Percentiles rank a stretch among this genome's conserved stretches.
These are phyloP conservation scores for Camellia granthamiana DNA, from an alignment of 148 eudicot genomes.

Conservation along the genomic window DNA sequence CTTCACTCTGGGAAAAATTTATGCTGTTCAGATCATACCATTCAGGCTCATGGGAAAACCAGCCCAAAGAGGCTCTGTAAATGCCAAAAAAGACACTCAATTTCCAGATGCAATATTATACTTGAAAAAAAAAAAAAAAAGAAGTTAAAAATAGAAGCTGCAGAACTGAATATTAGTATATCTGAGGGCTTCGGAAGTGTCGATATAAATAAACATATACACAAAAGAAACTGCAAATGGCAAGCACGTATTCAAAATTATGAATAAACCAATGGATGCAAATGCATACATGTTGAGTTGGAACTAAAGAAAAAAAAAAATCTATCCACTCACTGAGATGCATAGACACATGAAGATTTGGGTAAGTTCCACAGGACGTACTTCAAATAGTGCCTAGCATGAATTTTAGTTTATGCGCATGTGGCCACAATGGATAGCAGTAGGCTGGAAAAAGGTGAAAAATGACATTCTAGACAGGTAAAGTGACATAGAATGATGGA, in stretches of 20 bases:
- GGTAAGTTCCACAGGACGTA: background rate
- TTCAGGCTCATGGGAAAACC: conserved; percentile 92
- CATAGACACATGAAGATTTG: background rate
- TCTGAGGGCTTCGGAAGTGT: too few relatives aligned
- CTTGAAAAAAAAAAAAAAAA: background rate
- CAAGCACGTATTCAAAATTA: background rate
- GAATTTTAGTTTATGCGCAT: background rate
- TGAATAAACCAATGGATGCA: background rate
- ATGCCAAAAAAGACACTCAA: background rate
- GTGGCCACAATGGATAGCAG: background rate
- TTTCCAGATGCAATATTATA: background rate
- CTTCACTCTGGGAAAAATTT: conserved; percentile 84
- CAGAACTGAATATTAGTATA: background rate
- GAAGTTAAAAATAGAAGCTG: background rate
- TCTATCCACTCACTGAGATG: background rate
- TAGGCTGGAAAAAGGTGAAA: background rate
- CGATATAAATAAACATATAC: too few relatives aligned
- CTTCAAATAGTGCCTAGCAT: background rate
- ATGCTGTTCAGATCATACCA: conserved; percentile 79
- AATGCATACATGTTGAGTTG: background rate
- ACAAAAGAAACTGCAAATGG: background rate
- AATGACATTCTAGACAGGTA: background rate
- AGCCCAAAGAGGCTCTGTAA: conserved; percentile 84
- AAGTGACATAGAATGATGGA: too few relatives aligned
- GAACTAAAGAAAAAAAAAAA: too few relatives aligned